Base-by-base conservation (phyloP, 2,329 filamentous ascomycete species). In the Meredithiella fracta region DNA sequence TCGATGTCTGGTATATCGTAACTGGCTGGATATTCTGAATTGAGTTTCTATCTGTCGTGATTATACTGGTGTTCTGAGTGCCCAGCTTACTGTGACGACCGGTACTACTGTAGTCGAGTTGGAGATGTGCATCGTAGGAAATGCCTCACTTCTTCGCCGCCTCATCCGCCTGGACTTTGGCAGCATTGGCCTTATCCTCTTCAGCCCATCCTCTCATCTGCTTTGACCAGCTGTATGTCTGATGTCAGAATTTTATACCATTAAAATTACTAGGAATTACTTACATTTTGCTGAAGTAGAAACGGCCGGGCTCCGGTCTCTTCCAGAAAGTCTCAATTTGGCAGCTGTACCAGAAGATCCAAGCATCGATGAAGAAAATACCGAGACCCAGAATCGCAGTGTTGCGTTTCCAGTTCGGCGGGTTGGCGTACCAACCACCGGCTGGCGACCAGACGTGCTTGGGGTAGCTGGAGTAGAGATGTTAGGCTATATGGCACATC, bases 401-500 rank as follows among this genome's bases (percentile, higher is more conserved):
- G 75, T 98, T 98, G 65, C 74, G 73, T 69, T 85, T 92, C 92
- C 92, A 98, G 77, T 98, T 98, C 63, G 79, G 76, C 55, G 92
- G 92, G 69, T 94, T 91, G 55, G 84, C 74, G 72, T 98, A 98
- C 92, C 92, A 98, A 72, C 92, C 92, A 78, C 92, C 92, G 62
- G 91, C 77, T 60, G 92, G 92, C 66, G 92, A 97, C 92, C 92
- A 98, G 78, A 98, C 88, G 77, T 98, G 91, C 78, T 95, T 96
- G 70, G 89, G 90, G 73, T 95, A 95, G 67, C 88, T 94, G n/a
- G 65, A 50, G 42, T 25, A 53, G 51, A 34, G 51, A 58, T 61
- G 60, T 53, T 53, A 38, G 31, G 23, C 34, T 26, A 40, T 40
- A 53, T 40, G 34, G 44, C 53, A 42, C 25, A 20, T 31, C 15